phyloP scores from a whole-genome alignment of 225 moss, liverwort and hornwort species.

The Pleurozium schreberi region DNA sequence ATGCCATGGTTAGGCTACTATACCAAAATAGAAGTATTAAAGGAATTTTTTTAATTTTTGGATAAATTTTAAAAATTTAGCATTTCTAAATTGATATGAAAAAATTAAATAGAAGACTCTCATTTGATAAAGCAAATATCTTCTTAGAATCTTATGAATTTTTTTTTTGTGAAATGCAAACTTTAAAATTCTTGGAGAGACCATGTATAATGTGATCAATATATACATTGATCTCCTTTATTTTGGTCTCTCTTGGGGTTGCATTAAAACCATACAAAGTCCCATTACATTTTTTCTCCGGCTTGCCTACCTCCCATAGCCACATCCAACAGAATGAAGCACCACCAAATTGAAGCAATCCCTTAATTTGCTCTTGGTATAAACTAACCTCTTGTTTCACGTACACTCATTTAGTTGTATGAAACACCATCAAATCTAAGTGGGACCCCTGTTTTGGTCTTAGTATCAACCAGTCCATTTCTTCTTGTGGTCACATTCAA shows the following conservation, averaged over 20 bases:
- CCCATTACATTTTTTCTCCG: neutral
- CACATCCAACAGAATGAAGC: rapidly evolving
- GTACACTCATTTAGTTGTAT: neutral
- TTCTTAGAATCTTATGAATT: rapidly evolving
- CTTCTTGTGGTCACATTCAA: neutral
- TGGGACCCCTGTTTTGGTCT: neutral
- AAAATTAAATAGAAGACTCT: neutral
- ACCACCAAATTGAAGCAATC: too few relatives aligned
- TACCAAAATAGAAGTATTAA: neutral
- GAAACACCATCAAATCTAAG: neutral
- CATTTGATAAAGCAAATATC: rapidly evolving
- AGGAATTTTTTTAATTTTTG: too few relatives aligned
- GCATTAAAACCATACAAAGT: too few relatives aligned
- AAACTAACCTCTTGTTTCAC: neutral
- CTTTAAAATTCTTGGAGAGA: neutral
- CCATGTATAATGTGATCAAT: rapidly evolving
- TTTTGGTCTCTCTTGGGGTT: rapidly evolving
- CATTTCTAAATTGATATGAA: too few relatives aligned
- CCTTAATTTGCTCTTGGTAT: neutral
- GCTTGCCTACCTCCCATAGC: rapidly evolving
- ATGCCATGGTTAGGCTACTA: too few relatives aligned
- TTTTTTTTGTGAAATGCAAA: neutral
- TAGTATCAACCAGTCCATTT: rapidly evolving
- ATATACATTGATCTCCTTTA: rapidly evolving
- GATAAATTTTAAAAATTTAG: neutral